Base-by-base conservation (phyloP, 2,329 filamentous ascomycete genomes). In the Pestalotiopsis fici region DNA sequence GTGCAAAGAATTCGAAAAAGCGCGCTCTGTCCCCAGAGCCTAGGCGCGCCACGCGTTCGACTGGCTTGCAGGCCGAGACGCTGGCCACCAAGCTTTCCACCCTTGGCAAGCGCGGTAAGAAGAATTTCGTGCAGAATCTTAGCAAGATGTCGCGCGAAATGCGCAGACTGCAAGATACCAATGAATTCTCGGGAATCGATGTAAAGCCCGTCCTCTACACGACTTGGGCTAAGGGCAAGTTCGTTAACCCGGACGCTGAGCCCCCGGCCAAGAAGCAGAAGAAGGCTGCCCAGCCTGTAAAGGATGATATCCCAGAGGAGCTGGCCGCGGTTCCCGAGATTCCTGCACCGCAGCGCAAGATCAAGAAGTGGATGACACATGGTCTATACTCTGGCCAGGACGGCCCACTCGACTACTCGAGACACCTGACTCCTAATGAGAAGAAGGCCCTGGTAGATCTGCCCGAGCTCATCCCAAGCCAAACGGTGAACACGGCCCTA, bases 311-410 rank as follows among this genome's bases (percentile, higher is more conserved):
- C 55, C 73, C 78, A 60, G 71, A 76, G 43, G 78, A 76, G 63
- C 83, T 75, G 50, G 63, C 75, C 64, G 31, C 73, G 65, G 67
- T 76, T 69, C 73, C 86, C 72, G 78, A 80, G 27, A 72, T 78
- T 6, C 75, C 78, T 12, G 71, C 70, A 13, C 74, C 78, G 28
- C 82, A 79, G 69, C 82, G 86, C 66, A 85, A 83, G 47, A 80
- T 84, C 64, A 97, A 97, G 83, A 90, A 90, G 71, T 98, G 93
- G 87, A 83, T 97, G 65, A 84, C 86, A 64, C 93, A 94, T 77
- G 96, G 95, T 11, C 84, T 98, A 15, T 98, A 97, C 75, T 91
- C 93, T 0, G 96, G 96, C 31, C 95, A 98, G 78, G 85, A 90
- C 35, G 80, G 80, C 6, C 85, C 86, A 0, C 70, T 75, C 6